A percentile compares a stretch with the other conserved stretches of the same genome.
These are phyloP conservation scores for Syncephalastrum racemosum DNA, from an alignment of 371 early-diverging fungal species.

Conservation along the genomic window DNA sequence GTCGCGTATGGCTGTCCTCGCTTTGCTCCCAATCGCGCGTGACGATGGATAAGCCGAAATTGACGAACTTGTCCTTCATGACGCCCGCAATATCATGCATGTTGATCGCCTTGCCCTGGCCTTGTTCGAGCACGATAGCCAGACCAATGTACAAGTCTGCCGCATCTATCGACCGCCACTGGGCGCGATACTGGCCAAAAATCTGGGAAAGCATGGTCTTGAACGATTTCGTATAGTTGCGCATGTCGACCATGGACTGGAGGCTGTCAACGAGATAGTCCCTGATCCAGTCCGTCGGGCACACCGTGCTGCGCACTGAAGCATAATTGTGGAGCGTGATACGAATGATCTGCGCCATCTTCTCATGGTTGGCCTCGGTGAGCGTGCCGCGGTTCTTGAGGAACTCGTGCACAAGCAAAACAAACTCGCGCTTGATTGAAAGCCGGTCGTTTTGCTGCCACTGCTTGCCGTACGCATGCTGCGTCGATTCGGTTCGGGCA, in stretches of 20 bases:
- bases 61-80: constrained; percentile 50
- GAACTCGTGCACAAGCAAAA: constrained; percentile 51
- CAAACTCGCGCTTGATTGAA: constrained; percentile 58
- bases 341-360: constrained; percentile 52
- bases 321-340: constrained; percentile 56
- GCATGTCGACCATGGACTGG: constrained; percentile 32
- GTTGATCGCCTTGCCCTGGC: constrained; percentile 40
- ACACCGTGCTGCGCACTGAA: constrained; percentile 34
- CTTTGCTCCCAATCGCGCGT: constrained; percentile 44
- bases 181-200: constrained; percentile 37
- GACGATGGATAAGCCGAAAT: constrained; percentile 43
- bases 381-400: constrained; percentile 49
- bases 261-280: constrained; percentile 48
- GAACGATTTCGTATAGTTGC: constrained; percentile 43
- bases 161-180: constrained; percentile 55
- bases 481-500: constrained; percentile 25
- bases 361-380: constrained; percentile 51
- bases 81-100: constrained; percentile 45
- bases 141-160: constrained; percentile 56
- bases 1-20: constrained; percentile 27
- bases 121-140: constrained; percentile 40
- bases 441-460: constrained; percentile 71
- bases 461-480: constrained; percentile 59
- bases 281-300: constrained; percentile 58
- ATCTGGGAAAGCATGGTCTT: constrained; percentile 47